Evolutionary conservation across 139 green algal genomes (phyloP).

Genomic region (Gonium pectorale): DNA sequence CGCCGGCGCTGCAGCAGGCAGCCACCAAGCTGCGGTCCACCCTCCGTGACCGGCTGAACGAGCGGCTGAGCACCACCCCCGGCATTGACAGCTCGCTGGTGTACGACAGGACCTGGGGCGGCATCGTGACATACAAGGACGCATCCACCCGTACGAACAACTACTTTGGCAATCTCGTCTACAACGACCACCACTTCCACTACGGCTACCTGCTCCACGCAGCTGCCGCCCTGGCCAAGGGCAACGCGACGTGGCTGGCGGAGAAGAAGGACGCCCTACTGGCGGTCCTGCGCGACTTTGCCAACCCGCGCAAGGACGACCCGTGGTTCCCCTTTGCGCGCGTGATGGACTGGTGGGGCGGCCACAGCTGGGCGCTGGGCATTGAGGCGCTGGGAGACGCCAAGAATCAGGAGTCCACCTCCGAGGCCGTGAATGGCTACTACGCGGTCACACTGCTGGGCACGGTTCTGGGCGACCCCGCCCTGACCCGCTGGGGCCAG

Average conservation of each 20-base stretch:
- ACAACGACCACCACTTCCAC: slow-evolving; percentile 70
- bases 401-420: slow-evolving; percentile 64
- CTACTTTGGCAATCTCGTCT: slow-evolving; percentile 56
- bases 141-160: background rate
- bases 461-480: slow-evolving; percentile 33
- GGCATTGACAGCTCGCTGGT: background rate
- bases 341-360: slow-evolving; percentile 53
- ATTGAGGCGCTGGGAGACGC: slow-evolving; percentile 49
- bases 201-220: slow-evolving; percentile 63
- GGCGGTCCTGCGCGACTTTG: slow-evolving; percentile 50
- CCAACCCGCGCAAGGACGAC: slow-evolving; percentile 47
- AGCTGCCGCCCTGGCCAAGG: slow-evolving; percentile 47
- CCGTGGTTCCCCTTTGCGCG: slow-evolving; percentile 57
- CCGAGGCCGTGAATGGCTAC: slow-evolving; percentile 62
- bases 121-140: background rate
- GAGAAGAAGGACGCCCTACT: background rate
- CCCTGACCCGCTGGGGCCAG: slow-evolving; percentile 47
- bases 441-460: slow-evolving; percentile 61
- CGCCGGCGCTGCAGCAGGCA: background rate
- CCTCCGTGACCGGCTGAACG: background rate
- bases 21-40: background rate
- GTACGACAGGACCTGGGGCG: slow-evolving; percentile 49
- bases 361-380: slow-evolving; percentile 63
- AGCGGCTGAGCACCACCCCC: background rate
- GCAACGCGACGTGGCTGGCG: slow-evolving; percentile 43